Evolutionary conservation across 2,329 filamentous ascomycete genomes (phyloP).

Genomic region (Hymenoscyphus salicellus): DNA sequence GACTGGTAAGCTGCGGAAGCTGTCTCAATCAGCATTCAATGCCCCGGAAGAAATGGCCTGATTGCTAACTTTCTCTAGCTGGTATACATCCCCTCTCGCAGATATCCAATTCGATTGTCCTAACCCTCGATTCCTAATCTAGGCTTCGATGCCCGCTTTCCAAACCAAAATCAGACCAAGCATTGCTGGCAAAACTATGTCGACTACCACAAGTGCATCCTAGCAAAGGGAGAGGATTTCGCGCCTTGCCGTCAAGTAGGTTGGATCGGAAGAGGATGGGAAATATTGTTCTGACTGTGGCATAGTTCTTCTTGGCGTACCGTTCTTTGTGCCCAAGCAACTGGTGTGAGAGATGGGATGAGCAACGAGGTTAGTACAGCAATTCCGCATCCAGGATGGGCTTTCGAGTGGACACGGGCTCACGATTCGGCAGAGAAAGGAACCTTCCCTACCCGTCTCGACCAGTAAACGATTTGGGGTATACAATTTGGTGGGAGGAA

Average conservation of each 20-base stretch:
- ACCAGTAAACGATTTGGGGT: conserved; percentile 40
- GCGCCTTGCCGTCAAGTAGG: conserved; percentile 91
- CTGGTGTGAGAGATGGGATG: conserved; percentile 95
- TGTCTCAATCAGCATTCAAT: conserved; percentile 16
- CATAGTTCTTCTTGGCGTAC: conserved; percentile 92
- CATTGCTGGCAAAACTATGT: conserved; percentile 99
- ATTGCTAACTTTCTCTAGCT: conserved; percentile 46
- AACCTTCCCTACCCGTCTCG: conserved; percentile 65
- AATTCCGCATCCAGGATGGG: background rate
- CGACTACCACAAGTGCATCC: conserved; percentile 99
- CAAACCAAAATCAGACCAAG: conserved; percentile 97
- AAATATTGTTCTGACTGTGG: conserved; percentile 38
- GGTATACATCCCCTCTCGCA: conserved; percentile 40
- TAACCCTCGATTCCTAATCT: conserved; percentile 22
- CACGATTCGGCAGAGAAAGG: conserved; percentile 53
- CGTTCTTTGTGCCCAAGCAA: conserved; percentile 93
- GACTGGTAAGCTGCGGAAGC: conserved; percentile 67
- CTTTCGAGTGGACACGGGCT: conserved; percentile 15
- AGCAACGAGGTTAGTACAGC: conserved; percentile 77
- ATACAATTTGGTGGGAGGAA: background rate
- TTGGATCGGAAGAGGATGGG: conserved; percentile 22
- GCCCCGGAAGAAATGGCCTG: conserved; percentile 30
- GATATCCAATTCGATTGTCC: conserved; percentile 17
- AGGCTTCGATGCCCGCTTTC: conserved; percentile 99
- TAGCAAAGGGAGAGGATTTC: conserved; percentile 98